These are phyloP conservation scores for Lactarius hengduanensis DNA, from an alignment of 768 basidiomycete genomes.

Conservation along the genomic window DNA sequence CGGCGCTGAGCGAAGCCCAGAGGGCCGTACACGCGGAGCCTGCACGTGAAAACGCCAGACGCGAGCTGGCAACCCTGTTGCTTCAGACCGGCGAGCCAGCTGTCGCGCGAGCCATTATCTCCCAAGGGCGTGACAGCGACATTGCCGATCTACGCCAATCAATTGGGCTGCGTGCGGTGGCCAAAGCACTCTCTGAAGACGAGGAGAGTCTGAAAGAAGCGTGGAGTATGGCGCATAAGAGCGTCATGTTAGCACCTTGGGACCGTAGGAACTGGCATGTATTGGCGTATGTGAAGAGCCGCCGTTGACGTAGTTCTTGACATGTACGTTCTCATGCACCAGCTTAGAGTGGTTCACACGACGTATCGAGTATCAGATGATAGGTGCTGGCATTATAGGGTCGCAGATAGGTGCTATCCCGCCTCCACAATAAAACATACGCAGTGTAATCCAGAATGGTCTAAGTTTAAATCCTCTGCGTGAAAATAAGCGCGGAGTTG, in stretches of 20 bases:
- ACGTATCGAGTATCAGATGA: slow-evolving; percentile 9
- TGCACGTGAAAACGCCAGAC: slow-evolving; percentile 46
- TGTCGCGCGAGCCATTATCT: slow-evolving; percentile 49
- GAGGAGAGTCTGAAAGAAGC: slow-evolving; percentile 34
- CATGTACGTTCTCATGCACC: too few species aligned
- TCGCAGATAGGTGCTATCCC: slow-evolving; percentile 22
- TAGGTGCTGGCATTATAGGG: slow-evolving; percentile 16
- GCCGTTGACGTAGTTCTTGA: background rate
- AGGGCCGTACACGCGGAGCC: slow-evolving; percentile 59
- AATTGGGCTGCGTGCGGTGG: slow-evolving; percentile 52
- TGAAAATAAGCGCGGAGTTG: background rate
- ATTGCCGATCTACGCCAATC: slow-evolving; percentile 41
- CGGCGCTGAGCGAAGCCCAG: slow-evolving; percentile 43
- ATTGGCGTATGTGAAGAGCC: slow-evolving; percentile 49
- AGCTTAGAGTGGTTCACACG: background rate
- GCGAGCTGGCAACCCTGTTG: slow-evolving; percentile 53
- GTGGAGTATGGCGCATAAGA: slow-evolving; percentile 54
- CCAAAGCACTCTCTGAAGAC: slow-evolving; percentile 32
- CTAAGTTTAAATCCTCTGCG: slow-evolving; percentile 7
- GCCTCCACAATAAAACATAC: slow-evolving; percentile 11
- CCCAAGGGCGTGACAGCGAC: slow-evolving; percentile 34
- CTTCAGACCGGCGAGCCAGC: slow-evolving; percentile 47
- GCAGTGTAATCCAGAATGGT: background rate
- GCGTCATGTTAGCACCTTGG: slow-evolving; percentile 60
- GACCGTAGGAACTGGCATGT: slow-evolving; percentile 54